Evolutionary conservation across 192 early-diverging fungal species (phyloP), one percentile per base, ranked within the genome.

Genomic region (Coemansia sp.): DNA sequence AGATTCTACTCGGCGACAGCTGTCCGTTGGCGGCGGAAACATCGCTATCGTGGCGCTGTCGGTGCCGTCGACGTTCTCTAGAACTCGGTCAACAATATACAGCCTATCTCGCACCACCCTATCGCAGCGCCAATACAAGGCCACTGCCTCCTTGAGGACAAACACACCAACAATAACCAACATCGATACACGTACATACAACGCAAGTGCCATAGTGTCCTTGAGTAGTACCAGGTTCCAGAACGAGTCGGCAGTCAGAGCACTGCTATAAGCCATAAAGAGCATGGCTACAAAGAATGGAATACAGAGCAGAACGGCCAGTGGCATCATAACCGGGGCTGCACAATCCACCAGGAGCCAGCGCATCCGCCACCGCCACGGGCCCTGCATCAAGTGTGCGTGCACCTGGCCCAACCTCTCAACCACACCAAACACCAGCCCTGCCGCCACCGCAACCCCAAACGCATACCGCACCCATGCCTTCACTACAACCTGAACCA

Each of bases 41-140:
- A n/a, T n/a, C n/a, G n/a, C n/a, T n/a, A n/a, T n/a, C n/a, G n/a
- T 12, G 14, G 40, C 23, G 2, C 1, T 26, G 27, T 21, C 16
- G 5, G 23, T 51, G 30, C 49, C 49, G n/a, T 51, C 49, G 9
- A 51, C 16, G 39, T 51, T 51, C 20, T 39, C 38, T 14, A 51
- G 29, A 11, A 40, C 38, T 1, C 13, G 38, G 5, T 26, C 22
- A 9, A 33, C 12, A 3, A 29, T 13, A 41, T 51, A 41, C 32
- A 51, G 20, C 16, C 39, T 19, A 19, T 41, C 11, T 3, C 49
- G 27, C 3, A 51, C 38, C 1, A 51, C 23, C 6, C 16, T 20
- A 7, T 29, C 38, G 14, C 38, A 51, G 12, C 8, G 28, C 14
- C 13, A 18, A 8, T 51, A 51, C 29, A 41, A 19, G 7, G 17